Percentiles rank a stretch among this genome's conserved stretches.
phyloP scores from a whole-genome alignment of 768 basidiomycete species.

The Termitomyces sp. region DNA sequence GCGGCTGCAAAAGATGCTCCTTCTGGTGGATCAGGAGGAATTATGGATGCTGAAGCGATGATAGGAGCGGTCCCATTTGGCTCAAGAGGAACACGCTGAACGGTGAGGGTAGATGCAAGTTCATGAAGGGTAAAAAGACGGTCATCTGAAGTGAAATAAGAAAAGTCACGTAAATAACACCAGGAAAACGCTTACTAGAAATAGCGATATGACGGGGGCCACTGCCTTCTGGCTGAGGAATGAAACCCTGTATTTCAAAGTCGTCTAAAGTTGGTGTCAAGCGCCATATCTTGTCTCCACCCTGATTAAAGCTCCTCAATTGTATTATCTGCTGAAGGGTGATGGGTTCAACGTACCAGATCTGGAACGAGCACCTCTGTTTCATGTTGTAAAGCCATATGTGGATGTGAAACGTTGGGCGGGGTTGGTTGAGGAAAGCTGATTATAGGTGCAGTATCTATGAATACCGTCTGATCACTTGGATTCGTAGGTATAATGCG shows the following conservation, averaged over 20 bases:
- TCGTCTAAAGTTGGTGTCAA: slow-evolving; percentile 37
- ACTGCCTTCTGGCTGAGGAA: slow-evolving; percentile 30
- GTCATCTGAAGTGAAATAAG: slow-evolving; percentile 27
- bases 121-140: slow-evolving; percentile 52
- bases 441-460: slow-evolving; percentile 33
- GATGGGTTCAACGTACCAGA: slow-evolving; percentile 30
- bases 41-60: slow-evolving; percentile 43
- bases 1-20: slow-evolving; percentile 45
- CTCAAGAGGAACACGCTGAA: slow-evolving; percentile 49
- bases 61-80: slow-evolving; percentile 45
- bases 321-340: background rate
- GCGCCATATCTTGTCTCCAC: slow-evolving; percentile 61
- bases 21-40: slow-evolving; percentile 35
- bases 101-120: slow-evolving; percentile 47
- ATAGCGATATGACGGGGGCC: slow-evolving; percentile 58
- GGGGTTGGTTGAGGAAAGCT: slow-evolving; percentile 41
- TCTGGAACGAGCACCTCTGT: slow-evolving; percentile 56
- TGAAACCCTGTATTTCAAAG: slow-evolving; percentile 51
- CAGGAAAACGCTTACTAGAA: slow-evolving; percentile 18
- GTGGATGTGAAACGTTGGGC: slow-evolving; percentile 48
- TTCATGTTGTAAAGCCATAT: slow-evolving; percentile 50
- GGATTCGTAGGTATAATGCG: slow-evolving; percentile 41
- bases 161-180: background rate
- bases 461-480: slow-evolving; percentile 26
- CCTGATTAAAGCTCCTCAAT: slow-evolving; percentile 25